Percentiles rank a stretch among this genome's conserved stretches.
These are phyloP conservation scores for Saussurea involucrata DNA, from an alignment of 129 eudicot genomes.

Conservation along the genomic window DNA sequence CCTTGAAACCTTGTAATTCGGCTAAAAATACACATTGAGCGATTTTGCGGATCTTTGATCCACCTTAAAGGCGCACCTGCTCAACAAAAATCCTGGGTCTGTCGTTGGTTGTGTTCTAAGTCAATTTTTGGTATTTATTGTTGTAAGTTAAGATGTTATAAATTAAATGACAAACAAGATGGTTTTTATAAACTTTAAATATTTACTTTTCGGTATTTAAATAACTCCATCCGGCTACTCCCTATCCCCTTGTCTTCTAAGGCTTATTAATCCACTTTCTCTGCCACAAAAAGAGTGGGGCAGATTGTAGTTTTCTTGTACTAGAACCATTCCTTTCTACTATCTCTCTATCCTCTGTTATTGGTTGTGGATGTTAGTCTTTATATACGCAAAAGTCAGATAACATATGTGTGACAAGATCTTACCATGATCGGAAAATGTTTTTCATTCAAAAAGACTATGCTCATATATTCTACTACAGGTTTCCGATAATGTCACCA, in stretches of 20 bases:
- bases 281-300: not conserved
- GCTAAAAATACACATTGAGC: too few species aligned
- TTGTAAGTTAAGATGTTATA: not conserved
- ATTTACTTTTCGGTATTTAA: not conserved
- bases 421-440: not conserved
- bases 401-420: not conserved
- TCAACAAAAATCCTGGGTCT: too few species aligned
- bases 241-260: not conserved
- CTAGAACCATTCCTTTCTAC: not conserved
- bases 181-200: not conserved
- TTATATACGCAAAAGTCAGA: not conserved
- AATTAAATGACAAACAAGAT: not conserved
- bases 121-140: not conserved
- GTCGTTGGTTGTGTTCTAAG: not conserved
- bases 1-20: too few species aligned
- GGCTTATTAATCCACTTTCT: not conserved
- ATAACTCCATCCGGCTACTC: not conserved
- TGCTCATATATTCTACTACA: not conserved
- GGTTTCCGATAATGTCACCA: not conserved
- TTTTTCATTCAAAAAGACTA: not conserved
- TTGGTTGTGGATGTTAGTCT: not conserved
- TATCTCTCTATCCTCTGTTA: not conserved
- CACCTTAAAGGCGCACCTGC: too few species aligned
- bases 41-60: too few species aligned
- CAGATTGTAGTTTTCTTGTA: not conserved